These are phyloP conservation scores for Aspergillus mulundensis DNA, from an alignment of 495 filamentous ascomycete genomes.

Conservation along the genomic window DNA sequence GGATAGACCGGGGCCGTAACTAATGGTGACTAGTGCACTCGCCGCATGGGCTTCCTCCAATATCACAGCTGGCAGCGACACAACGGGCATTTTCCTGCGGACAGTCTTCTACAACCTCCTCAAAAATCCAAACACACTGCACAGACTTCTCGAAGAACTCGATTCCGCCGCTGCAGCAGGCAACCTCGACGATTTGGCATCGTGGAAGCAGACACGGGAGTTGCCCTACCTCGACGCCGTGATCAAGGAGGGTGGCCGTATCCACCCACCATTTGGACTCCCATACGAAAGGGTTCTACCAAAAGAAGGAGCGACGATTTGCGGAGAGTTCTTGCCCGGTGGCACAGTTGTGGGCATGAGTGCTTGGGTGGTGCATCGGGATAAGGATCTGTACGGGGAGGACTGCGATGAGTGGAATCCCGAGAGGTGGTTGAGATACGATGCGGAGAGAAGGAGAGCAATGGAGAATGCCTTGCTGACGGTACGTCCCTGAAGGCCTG, in stretches of 20 bases:
- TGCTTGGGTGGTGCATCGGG: slow-evolving; percentile 4
- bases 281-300: slow-evolving; percentile 33
- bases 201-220: slow-evolving; percentile 24
- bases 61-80: slow-evolving; percentile 44
- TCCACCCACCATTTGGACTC: slow-evolving; percentile 34
- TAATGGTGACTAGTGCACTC: no score
- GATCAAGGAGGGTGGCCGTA: slow-evolving; percentile 58
- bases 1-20: no score
- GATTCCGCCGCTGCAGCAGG: not conserved
- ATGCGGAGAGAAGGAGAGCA: slow-evolving; percentile 3
- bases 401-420: slow-evolving; percentile 25
- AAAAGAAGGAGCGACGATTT: not conserved
- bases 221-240: slow-evolving; percentile 37
- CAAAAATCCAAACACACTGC: slow-evolving; percentile 22
- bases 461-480: slow-evolving; percentile 20
- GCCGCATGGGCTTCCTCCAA: slow-evolving; percentile 22
- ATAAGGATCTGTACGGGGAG: slow-evolving; percentile 21
- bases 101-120: slow-evolving; percentile 33
- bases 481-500: slow-evolving; percentile 8
- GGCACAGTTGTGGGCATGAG: not conserved
- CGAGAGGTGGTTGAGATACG: slow-evolving; percentile 22
- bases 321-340: not conserved
- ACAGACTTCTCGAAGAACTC: not conserved
- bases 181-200: not conserved
- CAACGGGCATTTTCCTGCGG: slow-evolving; percentile 35